Base-by-base conservation (phyloP, 2,329 filamentous ascomycete genomes). In the Cyphellophora europaea region DNA sequence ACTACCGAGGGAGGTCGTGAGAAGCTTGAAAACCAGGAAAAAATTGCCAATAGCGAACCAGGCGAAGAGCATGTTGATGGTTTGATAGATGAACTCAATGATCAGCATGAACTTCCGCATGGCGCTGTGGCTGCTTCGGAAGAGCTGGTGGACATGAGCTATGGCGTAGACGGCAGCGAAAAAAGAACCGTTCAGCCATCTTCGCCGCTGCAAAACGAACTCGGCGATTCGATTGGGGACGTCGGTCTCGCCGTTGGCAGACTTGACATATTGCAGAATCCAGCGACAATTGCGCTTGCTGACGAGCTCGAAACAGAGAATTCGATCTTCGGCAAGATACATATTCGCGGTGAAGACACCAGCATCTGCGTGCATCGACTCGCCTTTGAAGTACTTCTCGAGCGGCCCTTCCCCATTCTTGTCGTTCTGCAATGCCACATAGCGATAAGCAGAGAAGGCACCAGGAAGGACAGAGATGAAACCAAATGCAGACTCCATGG, bases 1-100 rank as follows among this genome's bases (percentile, higher is more conserved):
- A 16, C 74, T 70, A 30, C 85, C 82, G 46, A 98, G 67, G 52
- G 88, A 94, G 8, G 78, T 81, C 1, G 89, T 96, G 45, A 98
- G 67, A 55, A 98, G 96, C 59, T 88, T 88, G 69, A 98, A 98
- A 49, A 98, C 89, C 54, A 98, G 66, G 73, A 96, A 98, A 72
- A 98, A 98, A 65, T 98, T 98, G 54, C 91, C 77, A 53, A 96
- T 91, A 51, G 82, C 86, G 56, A 98, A 96, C 91, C 91, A 98
- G 35, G 91, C 88, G 58, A 96, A 98, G 54, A 98, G 73, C 85
- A 96, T 95, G 69, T 85, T 93, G 61, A 79, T 72, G 1, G 86
- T 91, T 61, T 95, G 88, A 65, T 95, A 98, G 48, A 82, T 67
- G 58, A 95, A 96, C 57, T 98, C 91, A 48, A 96, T 61, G 51